A percentile compares a stretch with the other conserved stretches of the same genome.
phyloP scores from a whole-genome alignment of 768 basidiomycete species.

The Lactarius evosmus region DNA sequence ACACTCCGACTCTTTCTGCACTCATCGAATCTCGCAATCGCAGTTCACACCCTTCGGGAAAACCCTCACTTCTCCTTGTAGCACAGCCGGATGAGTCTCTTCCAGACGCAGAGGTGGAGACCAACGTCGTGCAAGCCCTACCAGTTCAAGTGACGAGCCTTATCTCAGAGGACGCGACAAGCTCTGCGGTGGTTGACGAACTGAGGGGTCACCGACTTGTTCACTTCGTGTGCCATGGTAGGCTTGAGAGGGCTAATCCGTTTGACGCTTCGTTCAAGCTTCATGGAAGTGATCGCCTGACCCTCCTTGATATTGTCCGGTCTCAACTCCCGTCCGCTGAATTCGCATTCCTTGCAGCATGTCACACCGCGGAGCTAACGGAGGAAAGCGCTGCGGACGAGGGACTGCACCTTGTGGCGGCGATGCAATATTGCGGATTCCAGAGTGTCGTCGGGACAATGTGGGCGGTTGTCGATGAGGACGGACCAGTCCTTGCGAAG shows the following conservation, averaged over 20 bases:
- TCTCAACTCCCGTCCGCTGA: slow-evolving; percentile 1
- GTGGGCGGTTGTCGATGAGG: neutral
- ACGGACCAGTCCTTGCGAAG: slow-evolving; percentile 11
- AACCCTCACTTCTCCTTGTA: neutral
- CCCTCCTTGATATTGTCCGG: no score
- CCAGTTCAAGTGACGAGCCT: neutral
- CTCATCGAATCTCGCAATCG: slow-evolving; percentile 9
- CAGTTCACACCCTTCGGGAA: neutral
- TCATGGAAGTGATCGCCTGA: neutral
- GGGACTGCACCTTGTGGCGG: no score
- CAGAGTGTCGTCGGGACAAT: no score
- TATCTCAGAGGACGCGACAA: neutral
- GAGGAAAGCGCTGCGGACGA: no score
- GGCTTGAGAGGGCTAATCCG: neutral
- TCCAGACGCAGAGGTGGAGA: neutral
- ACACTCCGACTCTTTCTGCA: neutral
- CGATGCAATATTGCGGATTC: no score
- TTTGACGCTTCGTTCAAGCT: slow-evolving; percentile 2
- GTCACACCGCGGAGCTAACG: neutral
- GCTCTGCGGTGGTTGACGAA: neutral
- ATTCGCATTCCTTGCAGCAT: slow-evolving; percentile 14
- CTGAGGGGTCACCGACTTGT: neutral
- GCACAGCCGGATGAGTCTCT: neutral
- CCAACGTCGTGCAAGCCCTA: neutral
- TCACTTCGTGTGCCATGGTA: neutral